These are phyloP conservation scores for Polyporus arcularius DNA, from an alignment of 768 basidiomycete species.

Conservation along the genomic window DNA sequence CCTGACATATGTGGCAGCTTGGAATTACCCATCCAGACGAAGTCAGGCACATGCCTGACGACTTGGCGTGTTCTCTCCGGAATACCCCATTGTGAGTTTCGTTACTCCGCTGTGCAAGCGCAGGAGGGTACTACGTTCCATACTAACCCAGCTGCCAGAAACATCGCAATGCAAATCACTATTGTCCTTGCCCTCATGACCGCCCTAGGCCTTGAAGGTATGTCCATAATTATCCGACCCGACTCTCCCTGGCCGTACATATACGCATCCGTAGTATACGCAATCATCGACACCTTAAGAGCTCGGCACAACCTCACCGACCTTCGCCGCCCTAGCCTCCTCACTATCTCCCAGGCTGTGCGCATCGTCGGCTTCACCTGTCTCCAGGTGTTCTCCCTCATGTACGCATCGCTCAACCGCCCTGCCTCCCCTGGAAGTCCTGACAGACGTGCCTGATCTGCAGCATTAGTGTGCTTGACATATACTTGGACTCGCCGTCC, in stretches of 20 bases:
- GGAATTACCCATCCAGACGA: conserved; percentile 6
- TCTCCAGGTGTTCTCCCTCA: conserved; percentile 9
- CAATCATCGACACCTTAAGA: conserved; percentile 5
- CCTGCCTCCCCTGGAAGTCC: not conserved
- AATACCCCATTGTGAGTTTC: conserved; percentile 17
- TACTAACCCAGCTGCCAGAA: conserved; percentile 4
- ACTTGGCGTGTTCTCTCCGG: conserved; percentile 20
- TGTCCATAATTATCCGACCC: not conserved
- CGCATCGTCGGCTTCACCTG: conserved; percentile 11
- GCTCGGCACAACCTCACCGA: not conserved
- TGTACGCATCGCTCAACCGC: not conserved
- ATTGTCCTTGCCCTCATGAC: not conserved
- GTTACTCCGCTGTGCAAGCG: not conserved
- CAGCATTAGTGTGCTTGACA: conserved; percentile 3
- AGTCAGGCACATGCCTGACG: conserved; percentile 18
- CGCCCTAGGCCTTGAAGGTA: conserved; percentile 2
- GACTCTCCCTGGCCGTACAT: not conserved
- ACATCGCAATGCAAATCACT: conserved; percentile 3
- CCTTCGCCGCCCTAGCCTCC: not conserved
- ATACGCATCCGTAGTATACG: conserved; percentile 3
- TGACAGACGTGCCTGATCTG: not conserved
- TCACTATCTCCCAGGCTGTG: conserved; percentile 1
- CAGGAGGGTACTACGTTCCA: conserved; percentile 1
- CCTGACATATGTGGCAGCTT: conserved; percentile 4
- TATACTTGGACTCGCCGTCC: not conserved